Base-by-base conservation (phyloP, 2,329 filamentous ascomycete species). In the Botrytis elliptica region DNA sequence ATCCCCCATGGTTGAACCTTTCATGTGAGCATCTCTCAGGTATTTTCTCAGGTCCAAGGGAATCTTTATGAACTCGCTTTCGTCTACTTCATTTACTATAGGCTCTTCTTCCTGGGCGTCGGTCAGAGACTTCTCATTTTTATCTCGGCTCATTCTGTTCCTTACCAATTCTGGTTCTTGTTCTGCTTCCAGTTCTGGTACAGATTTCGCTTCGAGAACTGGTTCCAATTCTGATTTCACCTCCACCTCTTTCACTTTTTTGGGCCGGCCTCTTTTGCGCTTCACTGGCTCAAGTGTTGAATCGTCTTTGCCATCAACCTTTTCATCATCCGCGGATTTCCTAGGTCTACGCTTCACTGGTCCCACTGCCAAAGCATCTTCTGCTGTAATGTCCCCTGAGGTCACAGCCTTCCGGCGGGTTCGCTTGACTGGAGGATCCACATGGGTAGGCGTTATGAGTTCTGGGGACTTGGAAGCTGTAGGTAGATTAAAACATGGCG, bases 331-430 rank as follows among this genome's bases (percentile, higher is more conserved):
- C 14, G n/a, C n/a, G 14, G n/a, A 9, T 18, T 64, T 64, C 25
- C 38, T 64, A n/a, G 38, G 25, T 10, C 38, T 29, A 12, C 62
- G 62, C 38, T 29, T 64, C 18, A 46, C 40, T 14, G 40, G 40
- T 36, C 38, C 12, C 14, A 40, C 33, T 20, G 25, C 22, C 14
- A 18, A 55, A n/a, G 4, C 46, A 67, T 67, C 65, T 12, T 68
- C 29, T 57, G 36, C 46, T 57, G 52, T 38, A 14, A 40, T 18
- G 18, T 18, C 25, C 40, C 10, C 22, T 9, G 5, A 57, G 8
- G 33, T 40, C 46, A 57, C 49, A 68, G 66, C 55, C 49, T 68
- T 68, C 36, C 49, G 66, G 49, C 36, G 60, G 25, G 44, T 71
- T 55, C 33, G 59, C 38, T 66, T 65, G 33, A 36, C 33, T 33